Base-by-base conservation (phyloP, 805 yeast genomes). In the Cyberlindnera suaveolens region DNA sequence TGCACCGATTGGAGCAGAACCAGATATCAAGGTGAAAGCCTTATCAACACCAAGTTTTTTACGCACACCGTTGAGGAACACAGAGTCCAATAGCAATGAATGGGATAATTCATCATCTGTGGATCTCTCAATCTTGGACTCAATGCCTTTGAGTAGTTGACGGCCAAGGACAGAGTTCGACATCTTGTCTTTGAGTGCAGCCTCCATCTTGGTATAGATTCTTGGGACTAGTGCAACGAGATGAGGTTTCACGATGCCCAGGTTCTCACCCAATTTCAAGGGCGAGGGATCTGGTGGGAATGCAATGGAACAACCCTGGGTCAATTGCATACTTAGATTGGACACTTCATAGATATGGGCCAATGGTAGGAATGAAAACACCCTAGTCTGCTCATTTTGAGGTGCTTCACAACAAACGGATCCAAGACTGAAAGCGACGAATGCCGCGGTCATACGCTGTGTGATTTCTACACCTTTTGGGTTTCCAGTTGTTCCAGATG, bases 401-500 rank as follows among this genome's bases (percentile, higher is more conserved):
- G 10, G 10, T 5, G 33, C 6, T 9, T 46, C 44, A 39, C 39
- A 33, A 36, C 43, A 23, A 40, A 50, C 38, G 23, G 47, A 6
- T 30, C 45, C 17, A 40, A 51, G 16, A 47, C 53, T 20, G 52
- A 53, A 44, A 3, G 52, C 43, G 16, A 78, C 67, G 4, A 65
- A 63, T 4, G 78, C 67, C 18, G 68, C 61, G 8, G 72, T 68
- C 53, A 65, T 70, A 4, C 53, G 51, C 33, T 79, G 82, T 8
- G 75, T 60, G 17, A 70, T 51, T 18, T 72, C 70, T 14, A 75
- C 84, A 26, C 85, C 85, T 57, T 79, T 78, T 31, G 85, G 85
- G 27, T 71, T 61, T 3, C 83, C 82, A 3, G 83, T 77, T 3
- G 85, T 79, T n/a, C 85, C 85, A 0, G 82, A 77, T 5, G 85